Evolutionary conservation across 106 monocot genomes (phyloP), one percentile per base, ranked within the genome.

Genomic region (Acorus calamus): DNA sequence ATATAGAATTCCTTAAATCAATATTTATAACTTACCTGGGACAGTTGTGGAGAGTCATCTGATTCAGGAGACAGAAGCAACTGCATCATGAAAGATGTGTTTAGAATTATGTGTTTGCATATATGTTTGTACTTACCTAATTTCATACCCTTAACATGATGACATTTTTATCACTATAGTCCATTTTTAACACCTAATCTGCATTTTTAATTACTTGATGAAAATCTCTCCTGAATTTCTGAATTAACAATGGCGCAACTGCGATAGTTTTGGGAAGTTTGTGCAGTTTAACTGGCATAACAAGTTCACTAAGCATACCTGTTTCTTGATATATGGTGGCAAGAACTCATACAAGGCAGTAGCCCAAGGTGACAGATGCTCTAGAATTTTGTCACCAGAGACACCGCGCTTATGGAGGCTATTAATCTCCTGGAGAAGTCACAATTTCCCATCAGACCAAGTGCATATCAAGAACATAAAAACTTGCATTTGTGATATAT

Each of bases 271-370:
- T 28, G 28, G 28, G 28, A 28, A 28, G 28, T 28, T 28, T 28
- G 28, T 28, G 28, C 28, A 28, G 28, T 28, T 28, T 28, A 28
- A 28, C 28, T 28, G 28, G 28, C 28, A 28, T 28, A 28, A 28
- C 28, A 28, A 28, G 28, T 28, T 28, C 28, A 28, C 28, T 28
- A 28, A 28, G 28, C 28, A 11, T 59, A 94, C 89, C 84, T 94
- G 84, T 76, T 77, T 86, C 76, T 82, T 84, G 13, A 94, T 74
- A 64, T 87, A 94, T 68, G 84, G 79, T 52, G 94, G 94, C 65
- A 94, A 76, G 77, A 89, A 94, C 58, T 86, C 79, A 65, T 89
- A 87, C 49, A 94, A 72, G 9, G 94, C 94, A 71, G 94, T 86
- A 12, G 94, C 94, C 94, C 89, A 90, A 46, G 89, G 94, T 62